Percentiles rank a stretch among this genome's conserved stretches.
Evolutionary conservation across 345 rosid species (phyloP).

Genomic region (Sapria himalayana): DNA sequence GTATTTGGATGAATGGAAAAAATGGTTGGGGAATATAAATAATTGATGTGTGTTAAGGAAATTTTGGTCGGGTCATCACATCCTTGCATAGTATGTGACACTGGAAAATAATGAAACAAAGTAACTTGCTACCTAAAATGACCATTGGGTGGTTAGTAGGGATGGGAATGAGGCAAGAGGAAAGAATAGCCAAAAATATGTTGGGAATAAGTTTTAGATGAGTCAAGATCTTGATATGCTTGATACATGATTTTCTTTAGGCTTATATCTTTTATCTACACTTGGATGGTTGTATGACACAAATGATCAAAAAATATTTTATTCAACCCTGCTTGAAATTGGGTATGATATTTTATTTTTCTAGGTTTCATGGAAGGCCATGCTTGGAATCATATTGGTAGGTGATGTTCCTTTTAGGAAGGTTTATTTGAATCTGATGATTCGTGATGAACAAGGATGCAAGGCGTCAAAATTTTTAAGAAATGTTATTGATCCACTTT

Average conservation of each 20-base stretch:
- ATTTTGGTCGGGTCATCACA: conserved; percentile 95
- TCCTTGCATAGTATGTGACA: conserved; percentile 84
- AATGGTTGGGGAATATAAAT: conserved; percentile 92
- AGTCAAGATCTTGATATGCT: conserved; percentile 86
- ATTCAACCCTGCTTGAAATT: conserved; percentile 88
- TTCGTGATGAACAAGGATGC: conserved; percentile 94
- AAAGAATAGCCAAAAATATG: conserved; percentile 32
- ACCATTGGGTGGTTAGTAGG: conserved; percentile 78
- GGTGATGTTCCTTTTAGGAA: conserved; percentile 79
- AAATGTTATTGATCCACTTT: conserved; percentile 85
- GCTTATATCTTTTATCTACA: conserved; percentile 60
- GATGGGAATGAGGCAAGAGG: conserved; percentile 41
- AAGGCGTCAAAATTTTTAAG: conserved; percentile 91
- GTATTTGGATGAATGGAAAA: conserved; percentile 80
- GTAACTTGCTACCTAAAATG: conserved; percentile 58
- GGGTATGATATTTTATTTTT: conserved; percentile 91
- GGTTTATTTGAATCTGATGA: conserved; percentile 91
- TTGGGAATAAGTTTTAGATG: conserved; percentile 58
- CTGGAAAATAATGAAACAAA: conserved; percentile 51
- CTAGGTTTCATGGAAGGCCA: conserved; percentile 98
- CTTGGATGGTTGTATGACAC: conserved; percentile 93
- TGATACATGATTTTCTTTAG: conserved; percentile 97
- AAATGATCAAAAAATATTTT: conserved; percentile 57
- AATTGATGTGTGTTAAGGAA: conserved; percentile 97
- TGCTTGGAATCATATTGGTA: conserved; percentile 67